These are phyloP conservation scores for Claviceps quebecensis DNA, from an alignment of 2,329 filamentous ascomycete species.

Conservation along the genomic window DNA sequence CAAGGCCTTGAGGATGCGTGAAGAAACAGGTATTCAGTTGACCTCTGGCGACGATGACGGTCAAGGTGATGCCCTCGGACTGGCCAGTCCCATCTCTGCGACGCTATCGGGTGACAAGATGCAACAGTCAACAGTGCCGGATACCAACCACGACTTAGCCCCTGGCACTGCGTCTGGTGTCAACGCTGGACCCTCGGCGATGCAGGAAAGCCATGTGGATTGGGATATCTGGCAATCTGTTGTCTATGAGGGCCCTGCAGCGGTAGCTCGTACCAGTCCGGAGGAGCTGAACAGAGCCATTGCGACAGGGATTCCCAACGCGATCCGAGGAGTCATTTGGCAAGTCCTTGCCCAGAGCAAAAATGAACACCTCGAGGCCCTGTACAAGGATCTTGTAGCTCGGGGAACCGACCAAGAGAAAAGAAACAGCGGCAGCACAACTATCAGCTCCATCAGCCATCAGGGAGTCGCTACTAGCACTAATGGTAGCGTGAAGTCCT, in stretches of 20 bases:
- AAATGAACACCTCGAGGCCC: conserved; percentile 71
- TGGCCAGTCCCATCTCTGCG: conserved; percentile 13
- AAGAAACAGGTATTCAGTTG: conserved; percentile 48
- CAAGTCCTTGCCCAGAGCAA: conserved; percentile 94
- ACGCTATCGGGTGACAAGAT: conserved; percentile 16
- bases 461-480: conserved; percentile 43
- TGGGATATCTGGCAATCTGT: conserved; percentile 98
- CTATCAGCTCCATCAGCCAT: conserved; percentile 32
- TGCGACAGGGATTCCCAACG: conserved; percentile 81
- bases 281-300: conserved; percentile 86
- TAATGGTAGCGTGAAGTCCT: conserved; percentile 52
- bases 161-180: conserved; percentile 79
- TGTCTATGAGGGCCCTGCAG: conserved; percentile 84
- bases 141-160: conserved; percentile 56
- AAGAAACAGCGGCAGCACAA: conserved; percentile 39
- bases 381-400: conserved; percentile 71
- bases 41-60: conserved; percentile 41
- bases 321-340: conserved; percentile 97
- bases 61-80: conserved; percentile 16
- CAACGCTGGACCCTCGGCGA: conserved; percentile 57
- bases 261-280: conserved; percentile 73
- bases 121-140: conserved; percentile 36
- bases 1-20: conserved; percentile 60
- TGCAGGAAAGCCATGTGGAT: conserved; percentile 66
- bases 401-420: conserved; percentile 73